Evolutionary conservation across 2,329 filamentous ascomycete genomes (phyloP).

Genomic region (Alternaria dauci): DNA sequence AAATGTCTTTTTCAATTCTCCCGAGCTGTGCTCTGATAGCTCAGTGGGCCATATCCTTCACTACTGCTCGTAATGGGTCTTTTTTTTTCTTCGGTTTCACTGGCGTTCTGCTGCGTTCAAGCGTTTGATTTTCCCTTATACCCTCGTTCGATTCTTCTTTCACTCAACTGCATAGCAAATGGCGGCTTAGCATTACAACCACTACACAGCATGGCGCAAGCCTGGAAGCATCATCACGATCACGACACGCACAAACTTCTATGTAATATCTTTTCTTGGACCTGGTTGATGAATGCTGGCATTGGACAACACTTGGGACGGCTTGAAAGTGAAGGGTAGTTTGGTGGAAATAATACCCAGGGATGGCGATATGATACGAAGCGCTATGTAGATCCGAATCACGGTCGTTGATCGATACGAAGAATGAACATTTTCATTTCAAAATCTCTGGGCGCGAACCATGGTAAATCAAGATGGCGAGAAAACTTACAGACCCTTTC

Average conservation of each 20-base stretch:
- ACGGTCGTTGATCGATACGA: slow-evolving; percentile 13
- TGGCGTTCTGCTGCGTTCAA: slow-evolving; percentile 47
- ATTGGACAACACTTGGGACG: slow-evolving; percentile 37
- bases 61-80: slow-evolving; percentile 23
- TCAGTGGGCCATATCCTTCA: slow-evolving; percentile 32
- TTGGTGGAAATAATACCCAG: slow-evolving; percentile 19
- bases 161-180: slow-evolving; percentile 41
- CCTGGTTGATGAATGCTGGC: slow-evolving; percentile 44
- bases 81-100: slow-evolving; percentile 13
- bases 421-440: slow-evolving; percentile 13
- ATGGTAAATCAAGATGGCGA: neutral
- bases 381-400: slow-evolving; percentile 24
- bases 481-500: neutral
- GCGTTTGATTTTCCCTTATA: slow-evolving; percentile 47
- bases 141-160: slow-evolving; percentile 34
- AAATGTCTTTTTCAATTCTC: slow-evolving; percentile 29
- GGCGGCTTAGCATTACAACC: slow-evolving; percentile 27
- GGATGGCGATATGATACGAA: slow-evolving; percentile 17
- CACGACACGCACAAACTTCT: slow-evolving; percentile 15
- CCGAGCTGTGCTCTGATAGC: slow-evolving; percentile 46
- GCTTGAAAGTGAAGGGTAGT: slow-evolving; percentile 3
- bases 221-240: slow-evolving; percentile 25
- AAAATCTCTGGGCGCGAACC: neutral
- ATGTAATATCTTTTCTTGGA: slow-evolving; percentile 27
- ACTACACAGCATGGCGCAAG: slow-evolving; percentile 35